These are phyloP conservation scores for Fusarium temperatum DNA, from an alignment of 2,329 filamentous ascomycete genomes.

Conservation along the genomic window DNA sequence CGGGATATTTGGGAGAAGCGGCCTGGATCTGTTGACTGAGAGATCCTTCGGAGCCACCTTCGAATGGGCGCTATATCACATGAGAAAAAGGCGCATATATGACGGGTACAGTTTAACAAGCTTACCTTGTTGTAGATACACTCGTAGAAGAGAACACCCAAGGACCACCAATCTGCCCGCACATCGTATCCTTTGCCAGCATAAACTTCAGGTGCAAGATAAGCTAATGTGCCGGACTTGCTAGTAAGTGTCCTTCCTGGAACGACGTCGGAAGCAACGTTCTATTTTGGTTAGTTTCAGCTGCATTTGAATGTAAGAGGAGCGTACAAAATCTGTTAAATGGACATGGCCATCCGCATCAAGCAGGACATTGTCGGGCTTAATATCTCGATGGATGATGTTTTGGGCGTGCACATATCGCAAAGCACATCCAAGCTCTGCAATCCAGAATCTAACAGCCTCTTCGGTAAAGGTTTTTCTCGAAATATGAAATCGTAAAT, in stretches of 20 bases:
- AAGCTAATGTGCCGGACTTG: constrained; percentile 96
- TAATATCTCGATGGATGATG: constrained; percentile 91
- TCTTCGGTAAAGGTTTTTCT: constrained; percentile 98
- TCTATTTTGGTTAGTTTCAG: constrained; percentile 61
- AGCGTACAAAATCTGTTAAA: constrained; percentile 91
- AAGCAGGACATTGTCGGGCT: constrained; percentile 89
- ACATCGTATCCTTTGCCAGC: constrained; percentile 87
- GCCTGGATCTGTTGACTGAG: constrained; percentile 83
- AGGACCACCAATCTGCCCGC: constrained; percentile 97
- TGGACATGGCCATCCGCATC: constrained; percentile 94
- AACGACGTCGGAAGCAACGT: constrained; percentile 93
- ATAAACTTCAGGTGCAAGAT: constrained; percentile 96
- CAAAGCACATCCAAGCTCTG: constrained; percentile 90
- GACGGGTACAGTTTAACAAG: constrained; percentile 29
- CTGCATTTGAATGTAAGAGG: neutral
- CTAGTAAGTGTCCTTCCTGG: constrained; percentile 86
- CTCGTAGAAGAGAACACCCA: constrained; percentile 98
- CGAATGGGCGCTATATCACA: constrained; percentile 79
- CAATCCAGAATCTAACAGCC: constrained; percentile 95
- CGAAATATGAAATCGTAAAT: constrained; percentile 96
- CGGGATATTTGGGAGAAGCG: constrained; percentile 85
- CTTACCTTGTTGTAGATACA: constrained; percentile 97
- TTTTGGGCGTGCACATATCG: constrained; percentile 86
- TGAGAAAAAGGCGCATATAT: constrained; percentile 13
- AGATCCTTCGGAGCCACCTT: constrained; percentile 84